Evolutionary conservation across 352 stramenopile species (phyloP), one percentile per base, ranked within the genome.

Genomic region (Phytophthora tubulina): DNA sequence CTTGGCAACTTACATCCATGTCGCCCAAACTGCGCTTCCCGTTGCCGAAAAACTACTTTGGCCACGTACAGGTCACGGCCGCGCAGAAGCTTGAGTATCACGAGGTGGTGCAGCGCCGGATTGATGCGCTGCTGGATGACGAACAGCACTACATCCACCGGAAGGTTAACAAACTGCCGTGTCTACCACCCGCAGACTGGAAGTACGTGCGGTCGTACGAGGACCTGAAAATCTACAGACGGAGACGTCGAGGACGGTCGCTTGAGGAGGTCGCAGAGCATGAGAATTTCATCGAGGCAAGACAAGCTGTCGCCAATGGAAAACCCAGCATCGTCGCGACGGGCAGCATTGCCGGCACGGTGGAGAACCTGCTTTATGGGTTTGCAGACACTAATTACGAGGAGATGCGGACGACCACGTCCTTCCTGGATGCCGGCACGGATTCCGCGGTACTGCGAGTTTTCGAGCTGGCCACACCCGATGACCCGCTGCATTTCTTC

Each of bases 321-420:
- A 62, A 76, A 44, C 78, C 78, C 27, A 83, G 67, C 13, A 79
- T 84, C 50, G 71, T 88, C 10, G 76, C 73, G 31, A 67, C 76
- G 3, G 79, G 79, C 10, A 73, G 70, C 45, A 67, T 80, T 13
- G 69, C 73, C 14, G 73, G 69, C 44, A 74, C 69, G 10, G 50
- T 85, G 0, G 74, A 81, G 49, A 72, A 79, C 56, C 27, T 82
- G 54, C 51, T 86, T 13, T 86, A 80, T 46, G 74, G 69, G 2
- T 59, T 66, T 14, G 57, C 68, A 41, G 62, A 61, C 51, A 69
- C 60, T 9, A 72, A 76, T 13, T 65, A 61, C 54, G 66, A 75
- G n/a, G 70, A 78, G 44, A 73, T 75, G 65, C 51, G 73, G 15
- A 75, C 76, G 11, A 69, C 52, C 27, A 76, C 67, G 14, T 74